Evolutionary conservation across 2,329 filamentous ascomycete species (phyloP), one percentile per base, ranked within the genome.

Genomic region (Claviceps quebecensis): DNA sequence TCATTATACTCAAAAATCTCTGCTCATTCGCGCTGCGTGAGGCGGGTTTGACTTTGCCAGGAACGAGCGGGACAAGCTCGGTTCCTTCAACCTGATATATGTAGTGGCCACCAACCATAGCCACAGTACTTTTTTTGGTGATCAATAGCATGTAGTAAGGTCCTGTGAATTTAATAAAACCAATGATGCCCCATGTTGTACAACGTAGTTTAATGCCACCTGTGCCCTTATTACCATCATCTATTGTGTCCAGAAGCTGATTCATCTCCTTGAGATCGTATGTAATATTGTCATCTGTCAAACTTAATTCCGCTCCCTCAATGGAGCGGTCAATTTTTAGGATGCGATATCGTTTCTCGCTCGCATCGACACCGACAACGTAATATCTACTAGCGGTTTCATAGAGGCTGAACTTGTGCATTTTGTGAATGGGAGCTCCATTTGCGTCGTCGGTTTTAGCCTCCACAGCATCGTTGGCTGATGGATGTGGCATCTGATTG

Each of bases 371-470:
- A 14, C 93, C 93, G 17, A 97, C 88, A 56, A 98, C 84, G 66
- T 96, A 98, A 67, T 93, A 98, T 49, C 88, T 80, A 51, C 84
- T 88, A 13, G 87, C 86, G 3, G 93, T 98, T 71, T 98, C 93
- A 67, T 98, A 97, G 22, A 98, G 72, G n/a, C 87, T 93, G 67
- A 95, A 97, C 62, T 93, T 94, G 72, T 96, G 89, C 88, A 98
- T 95, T 64, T 77, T 78, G 66, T 77, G 75, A 45, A 73, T 65
- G 17, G 72, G 58, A 22, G 70, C 67, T 50, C 69, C 65, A 5
- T 60, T 59, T 1, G 59, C 58, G 14, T 60, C 63, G 16, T 64
- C 63, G 17, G 68, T 65, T 36, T 67, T 63, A 38, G 56, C 54
- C 3, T 57, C 55, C 8, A 52, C 53, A 29, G 43, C 45, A 19